Base-by-base conservation (phyloP, 805 yeast genomes). In the Candida peoriensis region DNA sequence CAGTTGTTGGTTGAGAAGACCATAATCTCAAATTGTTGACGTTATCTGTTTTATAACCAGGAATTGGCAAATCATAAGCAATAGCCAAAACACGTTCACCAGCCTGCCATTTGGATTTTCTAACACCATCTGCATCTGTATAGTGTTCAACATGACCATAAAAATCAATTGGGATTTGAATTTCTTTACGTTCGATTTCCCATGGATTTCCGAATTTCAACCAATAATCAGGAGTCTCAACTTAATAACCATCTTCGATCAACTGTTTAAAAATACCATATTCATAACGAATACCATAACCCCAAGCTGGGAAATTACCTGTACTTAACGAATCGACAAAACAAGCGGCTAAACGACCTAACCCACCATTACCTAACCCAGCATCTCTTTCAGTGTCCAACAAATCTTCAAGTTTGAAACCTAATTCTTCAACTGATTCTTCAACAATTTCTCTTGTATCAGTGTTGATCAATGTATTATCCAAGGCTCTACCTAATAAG, bases 171-270 rank as follows among this genome's bases (percentile, higher is more conserved):
- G 95, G 96, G 41, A 86, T 79, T 55, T 82, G 88, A 46, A 88
- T 84, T 60, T 88, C 97, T 41, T 70, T 64, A 52, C 97, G 73
- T 47, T 83, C 82, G 44, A 89, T 80, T 60, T 88, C 96, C 97
- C 97, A 88, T 14, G 97, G 95, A 53, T 87, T 85, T 44, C 87
- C 76, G 57, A 73, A 81, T 48, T 81, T 81, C 47, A 88, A 71
- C 97, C 97, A 88, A 59, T 88, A 85, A 58, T 88, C 97, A 10
- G 97, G 97, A 22, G 86, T 72, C 62, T 88, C 97, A 24, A 89
- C 94, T 63, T 88, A 97, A 63, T 84, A 85, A 9, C 96, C 97
- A 54, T 89, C 85, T 48, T 86, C 72, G 53, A 88, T 86, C 58
- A 78, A 78, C 64, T 88, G 97, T 47, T 87, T 76, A 63, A 88